Conservation (phyloP, 1,284 basidiomycete species). For the Bondarzewia mesenterica region DNA sequence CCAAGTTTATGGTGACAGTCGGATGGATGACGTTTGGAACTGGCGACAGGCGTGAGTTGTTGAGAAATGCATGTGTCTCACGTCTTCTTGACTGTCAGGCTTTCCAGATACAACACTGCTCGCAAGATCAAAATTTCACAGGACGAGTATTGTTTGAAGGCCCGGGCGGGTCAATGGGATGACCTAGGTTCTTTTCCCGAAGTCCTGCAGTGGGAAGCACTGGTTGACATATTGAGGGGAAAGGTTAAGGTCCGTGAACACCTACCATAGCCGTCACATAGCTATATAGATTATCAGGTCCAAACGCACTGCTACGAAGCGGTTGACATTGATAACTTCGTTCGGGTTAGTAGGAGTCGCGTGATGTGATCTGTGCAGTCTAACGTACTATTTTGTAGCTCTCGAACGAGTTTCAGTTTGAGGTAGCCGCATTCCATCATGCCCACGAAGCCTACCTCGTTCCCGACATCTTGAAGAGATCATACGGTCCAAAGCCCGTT, state of each 20-base stretch:
- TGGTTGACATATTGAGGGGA: conserved; percentile 78
- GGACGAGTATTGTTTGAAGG: conserved; percentile 59
- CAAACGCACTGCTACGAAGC: conserved; percentile 23
- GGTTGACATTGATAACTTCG: conserved; percentile 25
- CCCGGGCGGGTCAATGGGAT: conserved; percentile 46
- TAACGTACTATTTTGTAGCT: conserved; percentile 28
- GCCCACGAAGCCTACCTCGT: conserved; percentile 83
- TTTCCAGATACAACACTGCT: conserved; percentile 53
- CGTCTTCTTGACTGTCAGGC: neutral
- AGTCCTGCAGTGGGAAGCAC: conserved; percentile 71
- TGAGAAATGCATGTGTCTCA: neutral
- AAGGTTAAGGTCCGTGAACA: conserved; percentile 45
- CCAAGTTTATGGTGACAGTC: conserved; percentile 25
- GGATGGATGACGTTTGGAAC: conserved; percentile 34
- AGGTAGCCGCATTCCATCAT: conserved; percentile 80
- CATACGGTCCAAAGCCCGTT: conserved; percentile 48
- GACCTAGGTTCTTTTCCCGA: conserved; percentile 59
- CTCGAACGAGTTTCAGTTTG: conserved; percentile 75
- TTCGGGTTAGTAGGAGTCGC: conserved; percentile 10
- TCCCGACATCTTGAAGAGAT: conserved; percentile 62
- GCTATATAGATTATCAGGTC: conserved; percentile 8
- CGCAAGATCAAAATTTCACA: conserved; percentile 63
- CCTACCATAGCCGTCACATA: neutral
- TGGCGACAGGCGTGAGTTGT: conserved; percentile 26
- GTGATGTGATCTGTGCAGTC: neutral